These are phyloP conservation scores for Gossypium ekmanianum DNA, from an alignment of 345 rosid genomes.

Conservation along the genomic window DNA sequence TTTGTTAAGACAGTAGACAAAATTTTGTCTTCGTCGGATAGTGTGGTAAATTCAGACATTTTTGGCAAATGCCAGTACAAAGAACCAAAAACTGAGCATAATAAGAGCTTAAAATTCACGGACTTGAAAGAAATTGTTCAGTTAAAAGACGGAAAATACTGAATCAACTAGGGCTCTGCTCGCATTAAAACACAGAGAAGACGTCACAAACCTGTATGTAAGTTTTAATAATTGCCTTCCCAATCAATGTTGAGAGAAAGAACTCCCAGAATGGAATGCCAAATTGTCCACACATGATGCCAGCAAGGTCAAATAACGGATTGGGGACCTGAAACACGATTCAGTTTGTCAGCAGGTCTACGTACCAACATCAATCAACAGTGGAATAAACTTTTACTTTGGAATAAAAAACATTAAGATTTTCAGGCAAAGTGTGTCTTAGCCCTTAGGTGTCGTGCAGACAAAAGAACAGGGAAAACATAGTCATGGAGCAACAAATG, in stretches of 20 bases:
- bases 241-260: conserved; percentile 79
- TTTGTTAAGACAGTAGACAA: neutral
- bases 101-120: neutral
- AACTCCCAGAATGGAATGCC: conserved; percentile 92
- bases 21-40: neutral
- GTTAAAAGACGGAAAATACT: neutral
- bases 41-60: neutral
- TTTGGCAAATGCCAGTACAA: neutral
- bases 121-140: neutral
- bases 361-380: neutral
- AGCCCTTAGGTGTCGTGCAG: neutral
- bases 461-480: neutral
- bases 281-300: conserved; percentile 98
- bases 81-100: neutral
- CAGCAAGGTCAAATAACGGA: conserved; percentile 98
- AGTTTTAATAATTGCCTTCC: conserved; percentile 93
- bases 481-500: neutral
- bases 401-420: neutral
- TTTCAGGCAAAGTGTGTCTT: neutral
- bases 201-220: conserved; percentile 75
- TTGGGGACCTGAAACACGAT: conserved; percentile 69
- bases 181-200: neutral
- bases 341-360: conserved; percentile 6
- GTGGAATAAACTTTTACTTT: neutral
- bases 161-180: neutral